Base-by-base conservation (phyloP, 148 eudicot genomes). In the Talinum fruticosum region DNA sequence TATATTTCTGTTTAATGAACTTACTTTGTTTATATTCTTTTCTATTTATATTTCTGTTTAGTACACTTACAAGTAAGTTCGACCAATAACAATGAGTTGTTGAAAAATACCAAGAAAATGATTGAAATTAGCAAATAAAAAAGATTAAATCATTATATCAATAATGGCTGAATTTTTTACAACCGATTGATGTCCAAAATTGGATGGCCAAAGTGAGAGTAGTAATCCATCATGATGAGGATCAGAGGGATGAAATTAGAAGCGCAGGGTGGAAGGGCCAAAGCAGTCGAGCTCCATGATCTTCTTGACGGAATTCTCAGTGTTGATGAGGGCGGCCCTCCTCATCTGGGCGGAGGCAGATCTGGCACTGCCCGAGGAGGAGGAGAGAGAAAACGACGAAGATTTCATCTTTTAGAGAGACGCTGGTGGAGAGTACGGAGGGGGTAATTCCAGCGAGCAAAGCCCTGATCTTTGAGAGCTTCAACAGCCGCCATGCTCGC, bases 391-490 rank as follows among this genome's bases (percentile, higher is more conserved):
- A 23, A 24, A 59, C 0, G 71, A 38, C 2, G 71, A 62, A 1
- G 45, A 44, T 32, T 62, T 75, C 38, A 32, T 30, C 35, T 32
- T 79, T 33, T 59, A 37, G 34, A 62, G 76, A 79, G 71, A 33
- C 75, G 83, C 29, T 82, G 84, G 3, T 84, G 87, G 3, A 85
- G 18, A 0, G 75, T 72, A 30, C 87, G 79, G 23, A 88, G 15
- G 1, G 85, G 76, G 44, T 87, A 79, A 54, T 90, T 88, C 93
- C 91, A 90, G 13, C 93, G 49, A 54, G 86, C 82, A 54, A 86
- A 78, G 1, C 93, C 93, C 69, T 85, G 90, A 75, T 90, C 91
- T 71, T 90, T 90, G 76, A 88, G 41, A 1, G 94, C 90, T 80
- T 88, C 94, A 19, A 90, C 89, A 1, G 87, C 86, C 26, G 90